Conservation (phyloP, 176 grass and related monocot genomes). For the Juncus inflexus region DNA sequence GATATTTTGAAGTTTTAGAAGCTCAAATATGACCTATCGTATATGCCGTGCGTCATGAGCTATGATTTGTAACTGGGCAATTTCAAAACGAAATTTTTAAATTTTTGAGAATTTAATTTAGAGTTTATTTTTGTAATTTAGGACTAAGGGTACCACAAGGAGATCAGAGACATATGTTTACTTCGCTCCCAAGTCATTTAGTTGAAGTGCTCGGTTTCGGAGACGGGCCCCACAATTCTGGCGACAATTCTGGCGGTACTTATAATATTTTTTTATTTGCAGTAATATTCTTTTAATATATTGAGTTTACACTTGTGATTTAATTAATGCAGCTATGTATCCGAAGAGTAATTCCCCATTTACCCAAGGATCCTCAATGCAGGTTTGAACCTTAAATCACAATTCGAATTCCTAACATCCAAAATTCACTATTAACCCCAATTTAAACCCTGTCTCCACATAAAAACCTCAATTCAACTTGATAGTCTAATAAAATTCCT, state of each 20-base stretch:
- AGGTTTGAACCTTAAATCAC: slow-evolving; percentile 47
- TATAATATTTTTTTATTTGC: neutral
- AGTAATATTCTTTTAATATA: neutral
- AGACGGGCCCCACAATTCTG: slow-evolving; percentile 65
- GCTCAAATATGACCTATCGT: too few species aligned
- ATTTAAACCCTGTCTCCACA: too few species aligned
- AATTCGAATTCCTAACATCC: neutral
- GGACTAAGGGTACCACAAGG: slow-evolving; percentile 61
- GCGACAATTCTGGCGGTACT: slow-evolving; percentile 63
- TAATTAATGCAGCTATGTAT: slow-evolving; percentile 52
- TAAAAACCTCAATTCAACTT: neutral
- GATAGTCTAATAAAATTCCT: neutral
- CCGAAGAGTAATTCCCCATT: slow-evolving; percentile 58
- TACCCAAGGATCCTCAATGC: slow-evolving; percentile 59
- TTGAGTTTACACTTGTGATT: slow-evolving; percentile 5
- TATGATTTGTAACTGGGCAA: too few species aligned
- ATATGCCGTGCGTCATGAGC: too few species aligned
- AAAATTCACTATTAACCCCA: slow-evolving; percentile 14
- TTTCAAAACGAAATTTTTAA: too few species aligned
- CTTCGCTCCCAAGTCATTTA: slow-evolving; percentile 96
- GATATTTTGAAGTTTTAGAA: too few species aligned
- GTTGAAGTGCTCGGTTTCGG: slow-evolving; percentile 61
- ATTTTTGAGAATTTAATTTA: too few species aligned
- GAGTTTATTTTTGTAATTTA: slow-evolving; percentile 11
- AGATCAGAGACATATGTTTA: slow-evolving; percentile 68